Percentiles rank a stretch among this genome's conserved stretches.
phyloP scores from a whole-genome alignment of 371 early-diverging fungal species.

The Mucor sp. region DNA sequence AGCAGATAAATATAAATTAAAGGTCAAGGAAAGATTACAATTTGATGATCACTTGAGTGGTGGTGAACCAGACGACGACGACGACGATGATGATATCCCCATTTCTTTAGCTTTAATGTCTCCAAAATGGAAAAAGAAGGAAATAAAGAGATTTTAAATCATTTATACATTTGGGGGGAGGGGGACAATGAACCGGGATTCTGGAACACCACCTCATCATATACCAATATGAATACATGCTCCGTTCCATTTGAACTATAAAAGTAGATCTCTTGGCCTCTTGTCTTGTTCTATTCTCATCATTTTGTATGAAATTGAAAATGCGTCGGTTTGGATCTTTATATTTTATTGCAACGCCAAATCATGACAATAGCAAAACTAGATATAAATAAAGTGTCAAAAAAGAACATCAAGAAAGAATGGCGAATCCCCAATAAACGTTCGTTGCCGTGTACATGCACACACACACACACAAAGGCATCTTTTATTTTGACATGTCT shows the following conservation, averaged over 20 bases:
- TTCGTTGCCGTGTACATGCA: neutral
- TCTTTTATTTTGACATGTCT: neutral
- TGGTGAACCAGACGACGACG: constrained; percentile 11
- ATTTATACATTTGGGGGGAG: neutral
- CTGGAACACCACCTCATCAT: neutral
- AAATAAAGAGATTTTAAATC: neutral
- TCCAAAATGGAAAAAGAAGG: constrained; percentile 8
- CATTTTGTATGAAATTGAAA: neutral
- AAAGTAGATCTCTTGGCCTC: too few relatives aligned
- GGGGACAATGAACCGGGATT: neutral
- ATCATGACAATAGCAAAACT: neutral
- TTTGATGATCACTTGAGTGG: constrained; percentile 5
- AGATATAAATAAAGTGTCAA: neutral
- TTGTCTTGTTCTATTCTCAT: neutral
- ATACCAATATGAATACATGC: neutral
- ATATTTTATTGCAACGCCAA: neutral
- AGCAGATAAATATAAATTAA: constrained; percentile 37
- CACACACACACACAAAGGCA: neutral
- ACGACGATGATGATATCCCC: constrained; percentile 22
- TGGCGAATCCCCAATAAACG: neutral
- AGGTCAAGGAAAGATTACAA: constrained; percentile 28
- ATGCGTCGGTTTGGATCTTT: neutral
- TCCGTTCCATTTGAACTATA: neutral
- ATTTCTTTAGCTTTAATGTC: constrained; percentile 18
- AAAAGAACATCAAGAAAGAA: neutral